These are phyloP conservation scores for Basidiobolus meristosporus DNA, from an alignment of 371 early-diverging fungal genomes.

Conservation along the genomic window DNA sequence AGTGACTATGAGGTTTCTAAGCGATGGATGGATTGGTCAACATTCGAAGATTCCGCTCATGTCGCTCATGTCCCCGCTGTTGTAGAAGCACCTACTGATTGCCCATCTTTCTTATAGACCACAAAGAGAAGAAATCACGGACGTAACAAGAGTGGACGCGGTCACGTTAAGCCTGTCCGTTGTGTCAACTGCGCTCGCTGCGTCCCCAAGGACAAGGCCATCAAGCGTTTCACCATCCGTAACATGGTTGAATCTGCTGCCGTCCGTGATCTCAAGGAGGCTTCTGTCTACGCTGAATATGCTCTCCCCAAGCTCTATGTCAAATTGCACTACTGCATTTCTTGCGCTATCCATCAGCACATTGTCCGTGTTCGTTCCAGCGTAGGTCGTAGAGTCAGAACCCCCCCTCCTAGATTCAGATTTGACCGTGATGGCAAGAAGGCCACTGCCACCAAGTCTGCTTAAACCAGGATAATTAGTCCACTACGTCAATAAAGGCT, in stretches of 20 bases:
- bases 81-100: too few species aligned
- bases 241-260: conserved; percentile 98
- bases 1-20: too few species aligned
- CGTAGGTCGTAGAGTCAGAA: conserved; percentile 79
- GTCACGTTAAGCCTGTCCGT: conserved; percentile 89
- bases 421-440: too few species aligned
- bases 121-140: conserved; percentile 98
- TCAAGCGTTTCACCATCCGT: conserved; percentile 94
- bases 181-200: conserved; percentile 98
- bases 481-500: too few species aligned
- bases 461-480: too few species aligned
- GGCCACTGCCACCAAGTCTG: too few species aligned
- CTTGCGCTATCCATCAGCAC: conserved; percentile 96
- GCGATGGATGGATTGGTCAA: too few species aligned
- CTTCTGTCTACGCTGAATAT: conserved; percentile 90
- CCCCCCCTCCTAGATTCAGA: conserved; percentile 77
- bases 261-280: conserved; percentile 88
- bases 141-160: conserved; percentile 97
- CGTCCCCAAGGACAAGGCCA: conserved; percentile 99
- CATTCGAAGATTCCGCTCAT: too few species aligned
- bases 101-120: too few species aligned
- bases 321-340: conserved; percentile 95
- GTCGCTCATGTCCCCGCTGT: too few species aligned
- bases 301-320: too few species aligned
- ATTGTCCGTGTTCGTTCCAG: conserved; percentile 93